phyloP scores from a whole-genome alignment of 805 yeast species.

The Lachancea dasiensis region DNA sequence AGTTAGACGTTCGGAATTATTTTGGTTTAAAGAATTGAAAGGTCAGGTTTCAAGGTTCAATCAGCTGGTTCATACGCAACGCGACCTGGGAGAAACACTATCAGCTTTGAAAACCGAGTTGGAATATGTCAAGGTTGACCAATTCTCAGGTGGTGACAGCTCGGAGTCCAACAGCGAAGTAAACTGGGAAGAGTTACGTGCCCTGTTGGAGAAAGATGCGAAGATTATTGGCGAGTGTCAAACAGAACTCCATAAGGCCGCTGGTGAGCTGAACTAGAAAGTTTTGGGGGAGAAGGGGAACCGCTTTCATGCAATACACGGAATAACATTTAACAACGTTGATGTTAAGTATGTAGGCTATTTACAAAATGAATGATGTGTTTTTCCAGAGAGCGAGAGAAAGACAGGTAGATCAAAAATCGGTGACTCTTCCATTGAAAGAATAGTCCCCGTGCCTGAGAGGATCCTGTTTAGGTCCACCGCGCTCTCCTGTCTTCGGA shows the following conservation, averaged over 20 bases:
- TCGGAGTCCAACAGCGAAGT: slow-evolving; percentile 3
- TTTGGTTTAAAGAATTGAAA: slow-evolving; percentile 42
- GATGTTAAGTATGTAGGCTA: neutral
- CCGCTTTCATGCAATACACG: too few relatives aligned
- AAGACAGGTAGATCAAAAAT: slow-evolving; percentile 45
- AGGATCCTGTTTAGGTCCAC: slow-evolving; percentile 98
- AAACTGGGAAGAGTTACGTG: slow-evolving; percentile 33
- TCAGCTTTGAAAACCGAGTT: slow-evolving; percentile 26
- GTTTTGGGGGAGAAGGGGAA: too few relatives aligned
- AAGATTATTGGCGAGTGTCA: slow-evolving; percentile 24
- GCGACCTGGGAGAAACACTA: slow-evolving; percentile 26
- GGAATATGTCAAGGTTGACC: slow-evolving; percentile 9
- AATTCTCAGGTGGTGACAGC: neutral
- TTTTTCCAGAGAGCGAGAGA: too few relatives aligned
- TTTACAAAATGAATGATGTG: too few relatives aligned
- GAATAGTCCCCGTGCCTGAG: slow-evolving; percentile 88
- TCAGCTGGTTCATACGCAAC: slow-evolving; percentile 26
- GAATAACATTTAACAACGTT: too few relatives aligned
- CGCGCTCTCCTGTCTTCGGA: slow-evolving; percentile 91
- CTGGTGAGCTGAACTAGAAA: slow-evolving; percentile 11
- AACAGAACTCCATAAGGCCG: slow-evolving; percentile 13
- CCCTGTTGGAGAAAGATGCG: slow-evolving; percentile 32
- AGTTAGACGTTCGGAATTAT: slow-evolving; percentile 37
- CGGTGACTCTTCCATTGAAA: slow-evolving; percentile 94
- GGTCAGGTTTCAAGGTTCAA: slow-evolving; percentile 31